Conservation (phyloP, 768 basidiomycete species). For the Trametopsis cervina region DNA sequence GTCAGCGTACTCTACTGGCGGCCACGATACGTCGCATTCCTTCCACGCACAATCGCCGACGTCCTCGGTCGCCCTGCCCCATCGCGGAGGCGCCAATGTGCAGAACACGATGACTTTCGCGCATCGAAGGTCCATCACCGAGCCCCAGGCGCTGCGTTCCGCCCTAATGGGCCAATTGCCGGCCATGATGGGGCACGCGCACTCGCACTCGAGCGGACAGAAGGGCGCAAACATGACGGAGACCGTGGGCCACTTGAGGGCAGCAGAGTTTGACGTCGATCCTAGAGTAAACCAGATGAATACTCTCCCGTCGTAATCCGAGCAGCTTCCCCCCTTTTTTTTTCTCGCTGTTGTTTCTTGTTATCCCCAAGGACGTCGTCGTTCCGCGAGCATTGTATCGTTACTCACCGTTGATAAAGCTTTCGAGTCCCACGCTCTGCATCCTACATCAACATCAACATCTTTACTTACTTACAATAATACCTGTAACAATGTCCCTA, state of each 20-base stretch:
- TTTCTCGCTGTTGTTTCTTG: not conserved
- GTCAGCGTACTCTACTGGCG: conserved; percentile 31
- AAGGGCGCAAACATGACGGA: conserved; percentile 6
- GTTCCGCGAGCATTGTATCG: conserved; percentile 13
- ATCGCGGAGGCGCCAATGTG: conserved; percentile 29
- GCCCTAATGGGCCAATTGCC: not conserved
- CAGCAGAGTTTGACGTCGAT: conserved; percentile 11
- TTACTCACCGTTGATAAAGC: conserved; percentile 13
- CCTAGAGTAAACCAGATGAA: conserved; percentile 12
- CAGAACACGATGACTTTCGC: conserved; percentile 43
- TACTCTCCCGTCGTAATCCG: conserved; percentile 4
- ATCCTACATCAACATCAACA: conserved; percentile 8
- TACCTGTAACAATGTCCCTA: conserved; percentile 11
- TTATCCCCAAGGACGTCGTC: conserved; percentile 7
- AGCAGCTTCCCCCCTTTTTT: conserved; percentile 2
- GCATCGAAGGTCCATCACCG: conserved; percentile 52
- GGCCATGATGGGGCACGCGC: not conserved
- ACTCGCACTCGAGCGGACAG: not conserved
- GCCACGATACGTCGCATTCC: conserved; percentile 13
- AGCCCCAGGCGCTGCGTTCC: conserved; percentile 42
- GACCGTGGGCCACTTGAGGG: conserved; percentile 7
- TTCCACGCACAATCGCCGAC: conserved; percentile 24
- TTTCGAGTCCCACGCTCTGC: conserved; percentile 8
- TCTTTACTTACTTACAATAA: conserved; percentile 7
- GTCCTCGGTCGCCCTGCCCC: conserved; percentile 27